Percentiles rank a stretch among this genome's conserved stretches.
These are phyloP conservation scores for Stevia rebaudiana DNA, from an alignment of 140 eudicot genomes.

Conservation along the genomic window DNA sequence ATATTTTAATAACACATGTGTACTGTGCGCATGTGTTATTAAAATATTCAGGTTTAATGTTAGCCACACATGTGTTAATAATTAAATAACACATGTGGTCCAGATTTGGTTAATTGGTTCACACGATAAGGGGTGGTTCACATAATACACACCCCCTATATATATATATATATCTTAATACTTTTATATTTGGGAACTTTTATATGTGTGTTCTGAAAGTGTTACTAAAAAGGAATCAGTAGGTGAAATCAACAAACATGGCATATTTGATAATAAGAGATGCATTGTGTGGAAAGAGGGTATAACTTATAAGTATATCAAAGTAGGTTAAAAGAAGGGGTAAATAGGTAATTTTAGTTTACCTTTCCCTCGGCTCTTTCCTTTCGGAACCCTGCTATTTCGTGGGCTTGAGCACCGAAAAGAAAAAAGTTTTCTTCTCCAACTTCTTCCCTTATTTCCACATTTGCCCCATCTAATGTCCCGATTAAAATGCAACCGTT, in stretches of 20 bases:
- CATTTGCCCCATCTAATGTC: conserved; percentile 93
- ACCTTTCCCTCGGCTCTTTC: conserved; percentile 95
- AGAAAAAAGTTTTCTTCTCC: conserved; percentile 86
- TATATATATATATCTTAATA: too few relatives aligned
- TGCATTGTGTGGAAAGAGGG: neutral
- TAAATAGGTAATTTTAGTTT: neutral
- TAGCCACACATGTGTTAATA: too few relatives aligned
- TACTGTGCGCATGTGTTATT: too few relatives aligned
- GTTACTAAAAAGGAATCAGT: neutral
- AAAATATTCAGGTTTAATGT: too few relatives aligned
- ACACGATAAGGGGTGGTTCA: too few relatives aligned
- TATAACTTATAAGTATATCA: neutral
- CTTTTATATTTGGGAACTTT: neutral
- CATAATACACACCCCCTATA: too few relatives aligned
- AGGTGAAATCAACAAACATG: neutral
- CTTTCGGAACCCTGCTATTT: conserved; percentile 55
- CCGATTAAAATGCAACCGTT: conserved; percentile 93
- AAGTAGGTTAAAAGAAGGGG: neutral
- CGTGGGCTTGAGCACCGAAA: conserved; percentile 81
- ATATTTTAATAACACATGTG: too few relatives aligned
- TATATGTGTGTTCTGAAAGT: neutral
- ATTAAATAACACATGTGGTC: too few relatives aligned
- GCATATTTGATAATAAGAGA: neutral
- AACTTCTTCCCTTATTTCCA: conserved; percentile 86
- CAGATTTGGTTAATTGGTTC: too few relatives aligned